Conservation (phyloP, 2,329 filamentous ascomycete genomes). For the Calonectria multiphialidica region DNA sequence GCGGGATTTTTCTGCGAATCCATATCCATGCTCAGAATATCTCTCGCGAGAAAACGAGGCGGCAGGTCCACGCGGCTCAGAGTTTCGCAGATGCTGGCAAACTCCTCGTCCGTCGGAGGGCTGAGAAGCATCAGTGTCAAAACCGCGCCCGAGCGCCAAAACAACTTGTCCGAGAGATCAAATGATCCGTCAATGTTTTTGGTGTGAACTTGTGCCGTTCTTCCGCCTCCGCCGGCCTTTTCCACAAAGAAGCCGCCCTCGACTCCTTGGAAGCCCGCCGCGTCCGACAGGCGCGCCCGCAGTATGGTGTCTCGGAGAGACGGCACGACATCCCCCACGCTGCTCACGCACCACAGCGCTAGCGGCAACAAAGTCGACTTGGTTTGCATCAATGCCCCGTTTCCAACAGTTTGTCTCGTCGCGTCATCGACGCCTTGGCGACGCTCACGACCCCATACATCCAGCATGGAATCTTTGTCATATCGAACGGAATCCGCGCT, state of each 20-base stretch:
- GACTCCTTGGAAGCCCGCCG: not conserved
- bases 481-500: not conserved
- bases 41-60: not conserved
- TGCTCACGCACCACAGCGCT: slow-evolving; percentile 44
- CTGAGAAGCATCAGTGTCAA: not conserved
- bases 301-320: not conserved
- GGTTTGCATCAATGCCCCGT: not conserved
- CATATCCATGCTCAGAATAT: not conserved
- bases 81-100: not conserved
- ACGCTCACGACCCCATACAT: slow-evolving; percentile 6
- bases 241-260: not conserved
- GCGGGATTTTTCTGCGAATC: not conserved
- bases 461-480: not conserved
- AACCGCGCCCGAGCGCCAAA: not conserved
- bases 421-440: slow-evolving; percentile 11
- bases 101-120: not conserved
- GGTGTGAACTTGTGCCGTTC: not conserved
- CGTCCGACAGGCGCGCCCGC: not conserved
- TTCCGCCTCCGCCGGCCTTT: not conserved
- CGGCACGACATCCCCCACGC: not conserved
- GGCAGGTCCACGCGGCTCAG: not conserved
- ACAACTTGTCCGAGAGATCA: not conserved
- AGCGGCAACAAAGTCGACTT: not conserved
- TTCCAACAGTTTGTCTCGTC: not conserved
- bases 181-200: not conserved